A percentile compares a stretch with the other conserved stretches of the same genome.
phyloP scores from a whole-genome alignment of 2,329 filamentous ascomycete genomes.

The Dothiorella sarmentorum region DNA sequence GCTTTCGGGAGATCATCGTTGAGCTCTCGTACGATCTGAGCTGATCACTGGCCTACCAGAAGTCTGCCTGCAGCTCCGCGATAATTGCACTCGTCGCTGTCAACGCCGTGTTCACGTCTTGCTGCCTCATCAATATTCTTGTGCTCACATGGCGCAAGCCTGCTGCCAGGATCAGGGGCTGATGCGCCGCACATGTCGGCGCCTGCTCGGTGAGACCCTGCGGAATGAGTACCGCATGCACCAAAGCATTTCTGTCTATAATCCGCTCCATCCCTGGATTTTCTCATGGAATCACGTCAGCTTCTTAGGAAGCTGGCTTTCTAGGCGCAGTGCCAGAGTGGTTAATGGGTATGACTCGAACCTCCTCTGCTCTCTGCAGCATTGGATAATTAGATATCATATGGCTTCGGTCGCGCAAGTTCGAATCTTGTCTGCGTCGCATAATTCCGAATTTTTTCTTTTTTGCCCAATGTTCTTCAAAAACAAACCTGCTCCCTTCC shows the following conservation, averaged over 20 bases:
- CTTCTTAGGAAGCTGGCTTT: too few species aligned
- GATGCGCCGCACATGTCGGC: too few species aligned
- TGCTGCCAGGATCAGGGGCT: not conserved
- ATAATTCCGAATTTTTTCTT: not conserved
- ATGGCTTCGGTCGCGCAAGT: slow-evolving; percentile 23
- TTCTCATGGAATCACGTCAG: too few species aligned
- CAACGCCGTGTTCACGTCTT: not conserved
- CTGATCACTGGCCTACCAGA: not conserved
- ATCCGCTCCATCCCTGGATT: not conserved
- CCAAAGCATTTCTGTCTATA: too few species aligned
- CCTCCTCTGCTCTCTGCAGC: not conserved
- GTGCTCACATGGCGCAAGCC: not conserved
- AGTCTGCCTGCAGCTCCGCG: not conserved
- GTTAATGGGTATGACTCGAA: slow-evolving; percentile 24
- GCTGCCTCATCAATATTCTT: not conserved
- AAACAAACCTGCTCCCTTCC: too few species aligned
- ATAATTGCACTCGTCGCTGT: not conserved
- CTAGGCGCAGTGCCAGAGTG: slow-evolving; percentile 22
- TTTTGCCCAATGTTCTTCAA: not conserved
- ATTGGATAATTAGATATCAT: slow-evolving; percentile 8
- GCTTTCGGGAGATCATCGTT: not conserved
- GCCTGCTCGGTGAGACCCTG: not conserved
- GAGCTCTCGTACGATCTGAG: too few species aligned
- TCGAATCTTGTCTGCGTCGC: slow-evolving; percentile 23
- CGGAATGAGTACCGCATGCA: too few species aligned